A percentile compares a stretch with the other conserved stretches of the same genome.
These are phyloP conservation scores for Phylloporus arenicola DNA, from an alignment of 768 basidiomycete species.

Conservation along the genomic window DNA sequence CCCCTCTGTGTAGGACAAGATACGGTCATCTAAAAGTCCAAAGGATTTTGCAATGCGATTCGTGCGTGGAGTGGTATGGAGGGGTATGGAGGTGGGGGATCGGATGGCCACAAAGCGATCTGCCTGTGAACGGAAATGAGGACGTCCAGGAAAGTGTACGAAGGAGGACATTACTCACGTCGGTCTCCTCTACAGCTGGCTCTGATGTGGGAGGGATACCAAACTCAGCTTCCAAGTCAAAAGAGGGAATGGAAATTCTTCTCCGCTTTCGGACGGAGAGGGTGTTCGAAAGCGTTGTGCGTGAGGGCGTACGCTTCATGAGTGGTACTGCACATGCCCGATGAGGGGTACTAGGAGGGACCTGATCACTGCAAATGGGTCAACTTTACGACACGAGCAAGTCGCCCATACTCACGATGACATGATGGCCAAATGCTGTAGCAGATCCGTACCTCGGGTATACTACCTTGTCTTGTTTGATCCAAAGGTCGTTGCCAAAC, in stretches of 20 bases:
- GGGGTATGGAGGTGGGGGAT: constrained; percentile 46
- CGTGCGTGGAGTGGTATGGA: constrained; percentile 62
- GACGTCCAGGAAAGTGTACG: background rate
- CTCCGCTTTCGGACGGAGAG: constrained; percentile 39
- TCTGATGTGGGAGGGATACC: constrained; percentile 15
- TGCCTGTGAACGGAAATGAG: constrained; percentile 32
- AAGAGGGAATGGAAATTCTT: constrained; percentile 37
- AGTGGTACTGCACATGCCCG: constrained; percentile 22
- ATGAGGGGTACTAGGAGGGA: constrained; percentile 22
- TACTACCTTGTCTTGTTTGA: constrained; percentile 21
- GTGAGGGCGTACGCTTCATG: constrained; percentile 35
- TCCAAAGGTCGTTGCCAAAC: constrained; percentile 25
- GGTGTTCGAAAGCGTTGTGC: constrained; percentile 35
- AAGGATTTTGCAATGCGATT: constrained; percentile 59
- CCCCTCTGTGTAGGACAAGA: constrained; percentile 49
- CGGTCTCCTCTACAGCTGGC: constrained; percentile 22
- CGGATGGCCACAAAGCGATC: constrained; percentile 59
- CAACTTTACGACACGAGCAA: constrained; percentile 9
- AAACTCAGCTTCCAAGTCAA: constrained; percentile 35
- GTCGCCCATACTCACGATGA: constrained; percentile 25
- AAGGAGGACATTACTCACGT: constrained; percentile 19
- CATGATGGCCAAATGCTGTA: constrained; percentile 11
- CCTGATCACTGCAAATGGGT: constrained; percentile 22
- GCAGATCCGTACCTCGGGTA: background rate
- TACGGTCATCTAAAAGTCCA: constrained; percentile 51